Conservation (phyloP, 2,329 filamentous ascomycete species). For the Calonectria hawksworthii region DNA sequence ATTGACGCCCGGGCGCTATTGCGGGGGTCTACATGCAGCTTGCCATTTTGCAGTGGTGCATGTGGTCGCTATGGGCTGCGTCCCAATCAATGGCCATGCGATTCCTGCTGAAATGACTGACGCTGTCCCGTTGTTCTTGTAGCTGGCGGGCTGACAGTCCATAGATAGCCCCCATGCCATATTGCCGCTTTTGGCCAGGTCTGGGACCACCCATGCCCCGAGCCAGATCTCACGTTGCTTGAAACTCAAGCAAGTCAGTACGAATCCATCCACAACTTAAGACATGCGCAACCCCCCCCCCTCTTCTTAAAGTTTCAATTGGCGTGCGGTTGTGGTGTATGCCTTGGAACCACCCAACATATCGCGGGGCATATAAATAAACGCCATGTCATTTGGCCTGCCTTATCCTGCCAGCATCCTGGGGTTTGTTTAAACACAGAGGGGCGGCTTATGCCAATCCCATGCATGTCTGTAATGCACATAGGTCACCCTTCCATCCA, state of each 20-base stretch:
- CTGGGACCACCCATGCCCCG: not conserved
- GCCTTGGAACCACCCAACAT: too few relatives aligned
- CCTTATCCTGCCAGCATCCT: not conserved
- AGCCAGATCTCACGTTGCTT: not conserved
- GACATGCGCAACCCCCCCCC: not conserved
- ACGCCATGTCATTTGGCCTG: not conserved
- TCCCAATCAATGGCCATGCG: not conserved
- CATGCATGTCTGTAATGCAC: not conserved
- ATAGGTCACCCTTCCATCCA: not conserved
- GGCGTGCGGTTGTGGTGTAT: not conserved
- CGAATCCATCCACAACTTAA: not conserved
- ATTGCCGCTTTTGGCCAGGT: not conserved
- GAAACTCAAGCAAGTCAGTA: not conserved
- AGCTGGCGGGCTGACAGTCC: not conserved
- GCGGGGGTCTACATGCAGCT: not conserved
- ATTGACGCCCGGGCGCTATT: constrained; percentile 19
- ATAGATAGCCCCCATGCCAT: constrained; percentile 5
- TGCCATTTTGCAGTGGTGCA: not conserved
- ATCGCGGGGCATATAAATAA: not conserved
- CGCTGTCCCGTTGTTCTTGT: not conserved
- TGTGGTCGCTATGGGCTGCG: not conserved
- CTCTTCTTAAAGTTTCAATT: not conserved
- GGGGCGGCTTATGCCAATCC: not conserved
- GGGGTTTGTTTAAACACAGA: not conserved
- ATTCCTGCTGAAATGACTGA: not conserved